Base-by-base conservation (phyloP, 257 asterid genomes). In the Plectranthus barbatus region DNA sequence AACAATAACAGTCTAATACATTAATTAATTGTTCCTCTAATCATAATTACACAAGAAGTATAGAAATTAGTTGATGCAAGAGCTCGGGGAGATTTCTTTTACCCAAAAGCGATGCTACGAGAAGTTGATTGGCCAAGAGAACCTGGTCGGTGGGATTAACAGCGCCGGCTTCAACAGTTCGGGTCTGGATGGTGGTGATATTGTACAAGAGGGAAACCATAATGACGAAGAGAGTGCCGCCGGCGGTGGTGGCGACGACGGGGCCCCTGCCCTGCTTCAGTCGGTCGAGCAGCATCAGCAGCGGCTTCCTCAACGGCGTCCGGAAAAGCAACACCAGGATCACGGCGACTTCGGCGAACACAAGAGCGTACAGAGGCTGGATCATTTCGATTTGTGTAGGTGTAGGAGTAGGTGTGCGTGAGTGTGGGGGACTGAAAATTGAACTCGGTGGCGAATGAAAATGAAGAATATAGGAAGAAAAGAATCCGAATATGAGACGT, bases 231-330 rank as follows among this genome's bases (percentile, higher is more conserved):
- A 90, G 66, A 10, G 95, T 87, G 24, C 74, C 95, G 11, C 85
- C 95, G 42, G 87, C 90, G 21, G 95, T 83, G 52, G 81, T 63
- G 1, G 86, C 86, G 15, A 90, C 80, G 9, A 87, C 83, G 34
- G 90, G 94, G 12, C 90, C 95, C 42, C 79, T 68, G 1, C 95
- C 95, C 66, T 80, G 90, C 78, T 90, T 90, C 67, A 76, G 11
- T 20, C 75, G 70, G 73, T 87, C 95, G 44, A 90, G 78, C 49
- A 78, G 19, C 41, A 83, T 48, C 49, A 80, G 58, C 55, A 80
- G 55, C 3, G 90, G 90, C 45, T 76, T 83, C 46, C 95, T 76
- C 62, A 87, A 18, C 54, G 95, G 97, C 34, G 94, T 90, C 9
- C 84, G 80, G 41, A 87, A 87, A 2, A 90, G 80, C 34, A 87